Evolutionary conservation across 768 basidiomycete species (phyloP), one percentile per base, ranked within the genome.

Genomic region (Obba rivulosa): DNA sequence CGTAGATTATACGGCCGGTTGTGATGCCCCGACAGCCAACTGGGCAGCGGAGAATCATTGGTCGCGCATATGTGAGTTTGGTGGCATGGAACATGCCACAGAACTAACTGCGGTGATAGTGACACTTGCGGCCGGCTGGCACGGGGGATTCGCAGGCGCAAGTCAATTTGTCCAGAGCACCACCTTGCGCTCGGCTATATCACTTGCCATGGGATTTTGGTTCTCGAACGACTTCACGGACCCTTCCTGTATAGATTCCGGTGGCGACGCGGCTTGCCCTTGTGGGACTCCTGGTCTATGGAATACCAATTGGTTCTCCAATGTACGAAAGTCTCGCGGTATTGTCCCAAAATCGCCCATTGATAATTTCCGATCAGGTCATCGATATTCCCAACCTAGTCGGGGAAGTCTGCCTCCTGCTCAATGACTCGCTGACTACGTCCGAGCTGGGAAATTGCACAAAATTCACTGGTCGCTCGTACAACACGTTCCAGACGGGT

Each of bases 41-140:
- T 87, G 84, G 84, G 81, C 82, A 8, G 83, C 83, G 11, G 70
- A 79, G 60, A 61, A 53, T 1, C 82, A 85, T 53, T 84, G 80
- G 66, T 34, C 42, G 10, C 52, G 66, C 14, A 49, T 65, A 9
- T 54, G 66, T 64, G 44, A 31, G 28, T 31, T 34, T 13, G 10
- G 16, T 28, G 10, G 52, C n/a, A 38, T 13, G 8, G 18, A 17
- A 43, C 25, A 20, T 14, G 3, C 18, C 2, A 2, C 2, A n/a
- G 18, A 9, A 16, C 34, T 41, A 31, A 35, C 20, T 25, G 16
- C 22, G n/a, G 18, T 24, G n/a, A 11, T 48, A 81, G 80, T 70
- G 14, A 70, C 72, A 4, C 71, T 83, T 66, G 65, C 80, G 10
- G 75, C 73, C 17, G 78, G 77, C 4, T 83, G 76, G 75, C 74